A percentile compares a stretch with the other conserved stretches of the same genome.
Conservation (phyloP, 2,329 filamentous ascomycete species). For the Endothia cerciana region DNA sequence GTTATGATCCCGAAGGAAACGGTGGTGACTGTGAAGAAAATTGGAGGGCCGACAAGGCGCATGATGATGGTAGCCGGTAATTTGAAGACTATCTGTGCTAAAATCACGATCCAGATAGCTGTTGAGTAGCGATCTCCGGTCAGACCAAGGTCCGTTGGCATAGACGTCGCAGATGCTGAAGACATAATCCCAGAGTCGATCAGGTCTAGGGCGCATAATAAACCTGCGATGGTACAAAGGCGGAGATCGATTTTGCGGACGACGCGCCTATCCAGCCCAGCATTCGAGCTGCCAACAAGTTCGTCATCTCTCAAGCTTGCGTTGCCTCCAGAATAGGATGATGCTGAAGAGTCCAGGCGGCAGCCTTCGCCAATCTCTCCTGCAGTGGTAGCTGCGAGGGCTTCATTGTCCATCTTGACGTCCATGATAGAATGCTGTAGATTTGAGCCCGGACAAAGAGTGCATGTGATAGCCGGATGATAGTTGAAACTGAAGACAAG, state of each 20-base stretch:
- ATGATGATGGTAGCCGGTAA: constrained; percentile 70
- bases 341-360: neutral
- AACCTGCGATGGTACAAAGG: constrained; percentile 70
- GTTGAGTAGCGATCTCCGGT: constrained; percentile 70
- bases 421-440: constrained; percentile 12
- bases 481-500: neutral
- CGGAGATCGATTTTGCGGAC: constrained; percentile 69
- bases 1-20: constrained; percentile 67
- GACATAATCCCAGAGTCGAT: constrained; percentile 73
- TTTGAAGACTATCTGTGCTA: constrained; percentile 69
- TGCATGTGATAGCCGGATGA: neutral
- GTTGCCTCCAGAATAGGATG: neutral
- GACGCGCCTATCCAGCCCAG: constrained; percentile 49
- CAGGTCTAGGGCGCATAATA: constrained; percentile 71
- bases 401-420: neutral
- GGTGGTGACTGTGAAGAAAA: constrained; percentile 65
- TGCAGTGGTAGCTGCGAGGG: neutral
- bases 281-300: constrained; percentile 13
- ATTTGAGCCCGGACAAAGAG: neutral
- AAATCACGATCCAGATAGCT: constrained; percentile 74
- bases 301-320: constrained; percentile 22
- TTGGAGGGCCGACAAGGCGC: constrained; percentile 64
- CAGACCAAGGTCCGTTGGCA: constrained; percentile 66
- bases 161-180: constrained; percentile 70
- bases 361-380: constrained; percentile 2